Conservation (phyloP, 2,329 filamentous ascomycete species). For the Cephalotrichum gorgonifer region DNA sequence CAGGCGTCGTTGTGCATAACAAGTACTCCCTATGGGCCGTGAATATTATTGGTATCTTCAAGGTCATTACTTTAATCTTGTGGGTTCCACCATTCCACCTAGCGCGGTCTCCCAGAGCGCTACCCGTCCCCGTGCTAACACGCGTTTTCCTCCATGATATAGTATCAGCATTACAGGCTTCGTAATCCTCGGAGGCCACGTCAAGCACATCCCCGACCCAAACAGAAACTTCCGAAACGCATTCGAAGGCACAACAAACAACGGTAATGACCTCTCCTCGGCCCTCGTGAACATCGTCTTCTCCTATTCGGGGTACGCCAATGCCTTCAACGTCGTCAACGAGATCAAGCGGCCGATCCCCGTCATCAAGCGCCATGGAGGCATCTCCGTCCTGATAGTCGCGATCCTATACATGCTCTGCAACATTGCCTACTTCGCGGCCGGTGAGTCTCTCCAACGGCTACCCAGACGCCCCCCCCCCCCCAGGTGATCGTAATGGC, state of each 20-base stretch:
- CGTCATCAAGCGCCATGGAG: constrained; percentile 38
- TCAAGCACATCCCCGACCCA: constrained; percentile 19
- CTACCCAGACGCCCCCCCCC: background rate
- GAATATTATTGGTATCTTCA: constrained; percentile 47
- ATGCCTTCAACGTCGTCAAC: constrained; percentile 52
- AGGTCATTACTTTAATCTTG: constrained; percentile 53
- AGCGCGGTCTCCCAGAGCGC: background rate
- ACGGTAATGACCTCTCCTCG: constrained; percentile 25
- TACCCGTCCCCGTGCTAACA: no score
- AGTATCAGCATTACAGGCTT: constrained; percentile 46
- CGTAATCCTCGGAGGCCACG: constrained; percentile 40
- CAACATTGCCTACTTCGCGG: constrained; percentile 52
- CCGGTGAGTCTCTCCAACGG: constrained; percentile 22
- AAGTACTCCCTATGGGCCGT: constrained; percentile 44
- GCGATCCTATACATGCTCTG: constrained; percentile 45
- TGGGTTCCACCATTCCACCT: constrained; percentile 1
- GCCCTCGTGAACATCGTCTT: constrained; percentile 50
- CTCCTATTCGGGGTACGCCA: constrained; percentile 45
- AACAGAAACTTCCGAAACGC: constrained; percentile 23
- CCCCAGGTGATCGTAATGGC: background rate
- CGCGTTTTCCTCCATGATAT: background rate
- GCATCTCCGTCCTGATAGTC: constrained; percentile 38
- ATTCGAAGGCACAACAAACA: constrained; percentile 22
- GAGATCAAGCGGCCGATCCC: constrained; percentile 51
- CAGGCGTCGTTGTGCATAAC: constrained; percentile 39